Conservation (phyloP, 371 early-diverging fungal genomes). For the Syncephalis fuscata region DNA sequence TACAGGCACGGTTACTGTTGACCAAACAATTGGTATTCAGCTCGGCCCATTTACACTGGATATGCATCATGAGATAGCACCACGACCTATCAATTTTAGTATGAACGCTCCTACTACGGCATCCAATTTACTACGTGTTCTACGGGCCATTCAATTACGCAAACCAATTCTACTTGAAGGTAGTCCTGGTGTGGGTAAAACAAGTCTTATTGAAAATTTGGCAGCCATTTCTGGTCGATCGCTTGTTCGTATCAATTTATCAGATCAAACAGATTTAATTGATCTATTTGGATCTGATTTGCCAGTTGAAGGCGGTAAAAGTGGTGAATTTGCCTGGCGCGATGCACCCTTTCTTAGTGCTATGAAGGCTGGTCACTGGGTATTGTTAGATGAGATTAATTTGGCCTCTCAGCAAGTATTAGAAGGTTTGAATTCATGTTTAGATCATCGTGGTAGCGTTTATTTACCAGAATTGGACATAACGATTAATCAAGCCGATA, state of each 20-base stretch:
- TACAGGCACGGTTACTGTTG: too few species aligned
- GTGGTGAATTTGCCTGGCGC: slow-evolving; percentile 89
- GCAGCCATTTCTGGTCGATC: slow-evolving; percentile 67
- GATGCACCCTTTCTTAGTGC: slow-evolving; percentile 95
- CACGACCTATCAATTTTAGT: slow-evolving; percentile 49
- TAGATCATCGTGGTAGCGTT: slow-evolving; percentile 95
- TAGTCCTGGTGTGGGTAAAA: slow-evolving; percentile 96
- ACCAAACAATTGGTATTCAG: slow-evolving; percentile 3
- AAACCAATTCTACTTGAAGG: slow-evolving; percentile 98
- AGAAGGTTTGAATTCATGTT: slow-evolving; percentile 98
- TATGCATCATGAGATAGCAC: slow-evolving; percentile 4
- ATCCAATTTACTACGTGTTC: slow-evolving; percentile 77
- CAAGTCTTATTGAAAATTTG: slow-evolving; percentile 78
- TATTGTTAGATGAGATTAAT: slow-evolving; percentile 98
- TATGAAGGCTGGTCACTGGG: slow-evolving; percentile 95
- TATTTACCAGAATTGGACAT: slow-evolving; percentile 90
- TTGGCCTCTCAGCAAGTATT: slow-evolving; percentile 98
- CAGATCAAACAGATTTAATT: slow-evolving; percentile 98
- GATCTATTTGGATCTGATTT: slow-evolving; percentile 98
- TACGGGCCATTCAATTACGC: slow-evolving; percentile 84
- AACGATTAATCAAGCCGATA: slow-evolving; percentile 57
- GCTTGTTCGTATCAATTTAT: slow-evolving; percentile 94
- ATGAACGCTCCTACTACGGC: slow-evolving; percentile 81
- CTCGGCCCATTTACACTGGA: slow-evolving; percentile 45
- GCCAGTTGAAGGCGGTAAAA: slow-evolving; percentile 77